Evolutionary conservation across 768 basidiomycete species (phyloP).

Genomic region (Boletus fagicola): DNA sequence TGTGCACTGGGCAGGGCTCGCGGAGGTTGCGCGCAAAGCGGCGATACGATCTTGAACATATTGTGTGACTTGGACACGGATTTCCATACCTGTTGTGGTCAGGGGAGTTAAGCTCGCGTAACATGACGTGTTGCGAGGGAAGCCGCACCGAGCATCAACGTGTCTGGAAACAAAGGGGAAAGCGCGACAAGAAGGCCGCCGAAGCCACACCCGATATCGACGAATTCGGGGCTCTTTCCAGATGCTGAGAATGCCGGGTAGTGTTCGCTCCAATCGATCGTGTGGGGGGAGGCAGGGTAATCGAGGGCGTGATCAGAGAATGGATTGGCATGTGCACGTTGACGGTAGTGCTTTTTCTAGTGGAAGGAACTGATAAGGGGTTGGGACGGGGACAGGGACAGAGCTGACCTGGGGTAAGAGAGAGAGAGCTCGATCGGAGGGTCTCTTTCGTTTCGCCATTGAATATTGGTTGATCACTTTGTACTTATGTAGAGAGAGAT

Average conservation of each 20-base stretch:
- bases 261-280: conserved; percentile 79
- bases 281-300: conserved; percentile 75
- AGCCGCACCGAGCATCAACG: conserved; percentile 83
- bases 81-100: conserved; percentile 78
- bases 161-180: conserved; percentile 88
- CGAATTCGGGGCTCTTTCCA: conserved; percentile 82
- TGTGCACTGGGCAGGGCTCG: conserved; percentile 15
- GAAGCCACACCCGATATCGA: conserved; percentile 97
- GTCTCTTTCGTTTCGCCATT: conserved; percentile 31
- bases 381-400: not conserved
- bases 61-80: conserved; percentile 92
- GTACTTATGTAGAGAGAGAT: no score
- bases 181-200: conserved; percentile 89
- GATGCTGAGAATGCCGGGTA: conserved; percentile 67
- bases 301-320: conserved; percentile 87
- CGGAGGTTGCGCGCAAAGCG: conserved; percentile 76
- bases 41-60: conserved; percentile 93
- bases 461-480: no score
- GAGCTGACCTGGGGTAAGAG: conserved; percentile 51
- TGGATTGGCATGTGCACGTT: conserved; percentile 82
- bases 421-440: conserved; percentile 4
- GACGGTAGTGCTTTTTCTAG: conserved; percentile 82
- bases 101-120: not conserved
- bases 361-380: not conserved
- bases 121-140: not conserved